Conservation (phyloP, 805 yeast species). For the Yarrowia osloensis region DNA sequence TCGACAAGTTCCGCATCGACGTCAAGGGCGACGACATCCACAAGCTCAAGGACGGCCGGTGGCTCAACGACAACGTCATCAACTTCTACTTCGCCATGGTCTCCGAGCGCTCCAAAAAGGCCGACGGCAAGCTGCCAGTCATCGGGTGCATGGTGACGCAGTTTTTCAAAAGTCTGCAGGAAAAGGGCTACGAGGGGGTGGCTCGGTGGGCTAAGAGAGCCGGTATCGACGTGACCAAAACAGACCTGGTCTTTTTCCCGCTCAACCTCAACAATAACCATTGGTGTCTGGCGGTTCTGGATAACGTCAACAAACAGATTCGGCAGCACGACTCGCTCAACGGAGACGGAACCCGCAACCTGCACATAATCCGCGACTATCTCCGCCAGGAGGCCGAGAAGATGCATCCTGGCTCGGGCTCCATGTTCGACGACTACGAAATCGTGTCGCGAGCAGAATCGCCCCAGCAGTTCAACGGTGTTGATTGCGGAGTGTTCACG, state of each 20-base stretch:
- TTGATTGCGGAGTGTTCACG: constrained; percentile 92
- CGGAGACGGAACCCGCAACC: constrained; percentile 44
- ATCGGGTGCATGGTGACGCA: constrained; percentile 69
- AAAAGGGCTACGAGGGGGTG: constrained; percentile 78
- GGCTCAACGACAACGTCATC: constrained; percentile 92
- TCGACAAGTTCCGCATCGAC: constrained; percentile 50
- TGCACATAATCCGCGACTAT: constrained; percentile 58
- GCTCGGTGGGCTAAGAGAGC: constrained; percentile 81
- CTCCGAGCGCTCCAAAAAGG: constrained; percentile 47
- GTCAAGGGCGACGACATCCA: constrained; percentile 65
- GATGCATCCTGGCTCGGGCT: constrained; percentile 45
- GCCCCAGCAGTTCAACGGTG: constrained; percentile 89
- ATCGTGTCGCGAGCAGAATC: constrained; percentile 46
- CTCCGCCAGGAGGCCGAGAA: constrained; percentile 68
- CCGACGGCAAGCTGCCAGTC: constrained; percentile 1
- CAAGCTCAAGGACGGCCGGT: constrained; percentile 67
- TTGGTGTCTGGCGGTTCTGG: constrained; percentile 87
- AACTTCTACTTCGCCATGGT: constrained; percentile 72
- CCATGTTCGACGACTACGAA: constrained; percentile 40
- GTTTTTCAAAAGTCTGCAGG: constrained; percentile 71
- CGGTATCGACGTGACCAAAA: constrained; percentile 61
- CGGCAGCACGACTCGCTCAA: constrained; percentile 77
- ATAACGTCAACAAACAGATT: constrained; percentile 60
- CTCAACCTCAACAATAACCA: constrained; percentile 82
- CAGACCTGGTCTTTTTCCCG: constrained; percentile 75